Conservation (phyloP, 1,284 basidiomycete genomes). For the Hypsizygus ulmarius region DNA sequence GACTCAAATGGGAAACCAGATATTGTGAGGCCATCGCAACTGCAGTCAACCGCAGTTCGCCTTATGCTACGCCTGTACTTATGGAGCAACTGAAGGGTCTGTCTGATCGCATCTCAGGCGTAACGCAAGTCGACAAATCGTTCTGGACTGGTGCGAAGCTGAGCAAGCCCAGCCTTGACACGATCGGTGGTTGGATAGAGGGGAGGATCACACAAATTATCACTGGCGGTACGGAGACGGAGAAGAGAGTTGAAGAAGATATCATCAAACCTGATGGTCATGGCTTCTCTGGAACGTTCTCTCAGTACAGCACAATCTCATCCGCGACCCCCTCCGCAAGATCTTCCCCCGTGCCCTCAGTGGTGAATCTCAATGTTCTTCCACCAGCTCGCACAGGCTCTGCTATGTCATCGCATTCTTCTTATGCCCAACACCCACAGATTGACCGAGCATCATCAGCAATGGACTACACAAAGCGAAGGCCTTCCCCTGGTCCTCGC, state of each 20-base stretch:
- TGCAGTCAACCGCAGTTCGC: constrained; percentile 63
- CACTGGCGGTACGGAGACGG: constrained; percentile 75
- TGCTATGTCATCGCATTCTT: constrained; percentile 54
- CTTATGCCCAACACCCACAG: constrained; percentile 43
- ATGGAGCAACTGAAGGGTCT: constrained; percentile 80
- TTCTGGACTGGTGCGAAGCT: constrained; percentile 85
- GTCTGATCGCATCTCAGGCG: constrained; percentile 78
- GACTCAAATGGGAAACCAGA: constrained; percentile 38
- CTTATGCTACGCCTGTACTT: constrained; percentile 67
- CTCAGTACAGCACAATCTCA: constrained; percentile 93
- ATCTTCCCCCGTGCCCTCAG: constrained; percentile 67
- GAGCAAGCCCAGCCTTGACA: constrained; percentile 87
- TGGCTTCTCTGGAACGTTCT: constrained; percentile 79
- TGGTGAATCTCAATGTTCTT: constrained; percentile 43
- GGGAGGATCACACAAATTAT: constrained; percentile 96
- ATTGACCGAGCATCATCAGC: constrained; percentile 75
- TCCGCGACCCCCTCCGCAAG: constrained; percentile 70
- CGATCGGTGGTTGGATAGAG: constrained; percentile 91
- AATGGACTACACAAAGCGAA: constrained; percentile 63
- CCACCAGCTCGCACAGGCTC: constrained; percentile 62
- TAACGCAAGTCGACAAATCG: constrained; percentile 69
- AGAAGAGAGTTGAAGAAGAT: constrained; percentile 39
- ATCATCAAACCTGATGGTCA: constrained; percentile 40
- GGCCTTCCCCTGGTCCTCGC: constrained; percentile 47
- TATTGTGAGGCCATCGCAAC: constrained; percentile 92